Base-by-base conservation (phyloP, 2,329 filamentous ascomycete genomes). In the Exophiala mesophila region DNA sequence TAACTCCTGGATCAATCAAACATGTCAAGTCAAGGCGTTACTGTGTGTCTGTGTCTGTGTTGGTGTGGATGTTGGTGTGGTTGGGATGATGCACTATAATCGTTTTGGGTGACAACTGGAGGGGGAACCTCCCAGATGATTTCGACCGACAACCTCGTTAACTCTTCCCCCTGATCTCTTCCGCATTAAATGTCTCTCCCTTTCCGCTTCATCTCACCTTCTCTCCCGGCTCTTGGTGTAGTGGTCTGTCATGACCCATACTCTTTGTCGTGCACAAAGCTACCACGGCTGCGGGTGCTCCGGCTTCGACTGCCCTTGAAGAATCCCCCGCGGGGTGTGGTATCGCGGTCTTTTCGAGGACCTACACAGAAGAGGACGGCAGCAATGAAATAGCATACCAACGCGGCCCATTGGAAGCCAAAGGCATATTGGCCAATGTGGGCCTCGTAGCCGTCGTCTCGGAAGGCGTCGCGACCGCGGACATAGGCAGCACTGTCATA, bases 331-430 rank as follows among this genome's bases (percentile, higher is more conserved):
- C 45, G 37, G 4, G 28, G 31, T 19, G 39, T 36, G 5, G 38
- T 36, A 9, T 24, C 38, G 13, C 42, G 45, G 12, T 49, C 40
- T 23, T 42, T 31, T 20, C 40, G 36, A 3, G 37, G 24, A 29
- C 64, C 67, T 16, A 74, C 56, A 61, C 76, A 81, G 67, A 79
- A 79, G 41, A 79, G 57, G 26, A 81, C 45, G 16, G 71, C 74
- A 1, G 76, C 68, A 38, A 82, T 53, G 56, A 80, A 64, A 55
- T 74, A 73, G 55, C 68, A 73, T 17, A 67, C 72, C 18, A 74
- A 65, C 2, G 77, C 66, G 2, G 73, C 71, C 78, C 78, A 82
- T 59, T 78, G 76, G 62, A 82, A 82, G 16, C 63, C 78, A 57
- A 76, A 77, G 17, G 76, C 71, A 56, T 80, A 77, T 37, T 63